Base-by-base conservation (phyloP, 2,329 filamentous ascomycete species). In the Colletotrichum sp. region DNA sequence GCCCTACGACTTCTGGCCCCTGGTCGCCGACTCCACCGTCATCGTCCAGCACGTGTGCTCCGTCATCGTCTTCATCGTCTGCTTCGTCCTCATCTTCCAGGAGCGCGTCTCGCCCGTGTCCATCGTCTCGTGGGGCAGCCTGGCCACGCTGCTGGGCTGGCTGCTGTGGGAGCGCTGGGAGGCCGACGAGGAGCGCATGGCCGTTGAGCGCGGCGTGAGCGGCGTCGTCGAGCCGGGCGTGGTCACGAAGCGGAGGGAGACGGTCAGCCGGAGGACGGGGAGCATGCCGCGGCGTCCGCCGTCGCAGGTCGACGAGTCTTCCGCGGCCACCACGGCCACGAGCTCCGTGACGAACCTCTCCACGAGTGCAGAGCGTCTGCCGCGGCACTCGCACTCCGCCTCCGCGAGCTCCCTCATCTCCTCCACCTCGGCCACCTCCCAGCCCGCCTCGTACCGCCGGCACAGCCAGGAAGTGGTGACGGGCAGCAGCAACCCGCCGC, bases 1-100 rank as follows among this genome's bases (percentile, higher is more conserved):
- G 79, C 96, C 96, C 0, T 99, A 99, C 85, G 96, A 99, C 82
- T 99, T 99, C 85, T 99, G 97, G 96, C 95, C 96, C 10, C 90
- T 99, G 39, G 96, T 99, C 67, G 95, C 95, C 73, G 96, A 99
- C 84, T 96, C 95, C 16, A 98, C 96, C 5, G 95, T 99, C 75
- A 98, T 99, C 79, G 95, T 99, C 21, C 97, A 99, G 84, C 97
- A 99, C 84, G 94, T 99, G 65, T 98, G 95, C 84, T 98, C 95
- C 9, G 96, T 99, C 76, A 94, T 95, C 70, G 96, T 99, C 72
- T 99, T 99, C 82, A 91, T 98, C 77, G 96, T 96, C 79, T 98
- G 95, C 85, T 99, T 99, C 83, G 93, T 96, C 18, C 95, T 93
- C 69, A 99, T 99, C 77, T 95, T 95, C 79, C 93, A 96, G 80